Conservation (phyloP, 352 stramenopile species). For the Pythium periplocum region DNA sequence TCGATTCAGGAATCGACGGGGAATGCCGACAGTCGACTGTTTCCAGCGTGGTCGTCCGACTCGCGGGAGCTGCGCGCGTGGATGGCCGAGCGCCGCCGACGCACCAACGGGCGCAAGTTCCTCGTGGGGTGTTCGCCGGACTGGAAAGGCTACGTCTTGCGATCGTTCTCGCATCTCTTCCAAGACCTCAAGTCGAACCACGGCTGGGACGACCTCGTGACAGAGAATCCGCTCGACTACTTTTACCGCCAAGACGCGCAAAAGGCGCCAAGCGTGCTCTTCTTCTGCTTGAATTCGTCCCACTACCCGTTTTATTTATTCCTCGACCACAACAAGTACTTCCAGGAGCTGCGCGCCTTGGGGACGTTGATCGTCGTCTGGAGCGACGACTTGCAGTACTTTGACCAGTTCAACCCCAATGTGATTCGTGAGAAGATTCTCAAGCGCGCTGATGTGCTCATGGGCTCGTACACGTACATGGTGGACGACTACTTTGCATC, state of each 20-base stretch:
- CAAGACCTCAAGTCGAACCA: slow-evolving; percentile 54
- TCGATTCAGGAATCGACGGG: slow-evolving; percentile 28
- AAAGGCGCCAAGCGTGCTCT: slow-evolving; percentile 53
- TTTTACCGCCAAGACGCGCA: slow-evolving; percentile 64
- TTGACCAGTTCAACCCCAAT: slow-evolving; percentile 67
- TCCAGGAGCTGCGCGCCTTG: slow-evolving; percentile 56
- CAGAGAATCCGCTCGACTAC: slow-evolving; percentile 43
- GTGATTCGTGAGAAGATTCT: slow-evolving; percentile 57
- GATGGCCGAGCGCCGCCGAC: slow-evolving; percentile 50
- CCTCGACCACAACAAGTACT: slow-evolving; percentile 56
- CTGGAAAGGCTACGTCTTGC: slow-evolving; percentile 60
- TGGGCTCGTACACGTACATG: slow-evolving; percentile 73
- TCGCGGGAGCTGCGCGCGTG: slow-evolving; percentile 52
- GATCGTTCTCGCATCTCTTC: slow-evolving; percentile 64
- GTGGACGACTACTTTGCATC: slow-evolving; percentile 75
- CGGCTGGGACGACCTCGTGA: slow-evolving; percentile 61
- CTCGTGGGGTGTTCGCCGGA: slow-evolving; percentile 58
- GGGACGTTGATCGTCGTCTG: slow-evolving; percentile 68
- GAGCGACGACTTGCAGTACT: slow-evolving; percentile 80
- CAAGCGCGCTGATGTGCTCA: slow-evolving; percentile 54
- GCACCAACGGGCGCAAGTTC: slow-evolving; percentile 69
- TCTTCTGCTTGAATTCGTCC: slow-evolving; percentile 80
- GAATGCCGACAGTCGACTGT: slow-evolving; percentile 34
- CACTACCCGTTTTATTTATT: slow-evolving; percentile 59
- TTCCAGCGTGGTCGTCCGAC: slow-evolving; percentile 29